phyloP scores from a whole-genome alignment of 495 filamentous ascomycete genomes.

The Tuber magnatum region DNA sequence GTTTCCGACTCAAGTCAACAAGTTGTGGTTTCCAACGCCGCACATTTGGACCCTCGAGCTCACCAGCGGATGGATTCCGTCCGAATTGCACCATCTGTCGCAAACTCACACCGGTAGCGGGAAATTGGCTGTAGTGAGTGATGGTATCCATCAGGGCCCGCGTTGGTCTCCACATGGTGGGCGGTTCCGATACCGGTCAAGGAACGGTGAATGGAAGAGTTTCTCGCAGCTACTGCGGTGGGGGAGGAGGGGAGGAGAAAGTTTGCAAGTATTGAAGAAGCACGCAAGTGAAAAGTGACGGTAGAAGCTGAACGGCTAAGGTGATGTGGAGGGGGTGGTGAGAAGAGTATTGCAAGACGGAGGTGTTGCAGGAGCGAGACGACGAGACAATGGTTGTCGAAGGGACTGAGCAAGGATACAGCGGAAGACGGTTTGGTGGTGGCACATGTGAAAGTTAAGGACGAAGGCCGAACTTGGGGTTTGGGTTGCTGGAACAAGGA shows the following conservation, averaged over 20 bases:
- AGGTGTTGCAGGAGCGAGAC: not conserved
- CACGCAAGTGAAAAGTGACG: not conserved
- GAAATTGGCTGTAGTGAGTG: constrained; percentile 95
- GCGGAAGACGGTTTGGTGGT: not conserved
- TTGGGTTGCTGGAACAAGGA: not conserved
- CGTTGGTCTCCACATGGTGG: constrained; percentile 65
- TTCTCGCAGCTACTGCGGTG: not conserved
- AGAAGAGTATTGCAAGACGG: not conserved
- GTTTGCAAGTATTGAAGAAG: not conserved
- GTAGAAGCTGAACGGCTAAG: not conserved
- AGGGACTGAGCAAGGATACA: not conserved
- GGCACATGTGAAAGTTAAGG: not conserved
- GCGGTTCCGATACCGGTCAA: constrained; percentile 15
- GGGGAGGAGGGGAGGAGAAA: not conserved
- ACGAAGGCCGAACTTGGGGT: not conserved
- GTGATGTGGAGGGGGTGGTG: not conserved
- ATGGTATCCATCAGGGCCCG: constrained; percentile 95
- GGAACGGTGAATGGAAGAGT: not conserved
- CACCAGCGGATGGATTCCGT: constrained; percentile 78
- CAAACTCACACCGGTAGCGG: constrained; percentile 90
- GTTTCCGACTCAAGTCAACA: constrained; percentile 34
- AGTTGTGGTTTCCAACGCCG: constrained; percentile 21
- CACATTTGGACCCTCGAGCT: constrained; percentile 35
- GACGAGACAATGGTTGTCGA: not conserved
- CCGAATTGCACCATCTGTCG: constrained; percentile 99